Percentiles rank a stretch among this genome's conserved stretches.
Evolutionary conservation across 768 basidiomycete species (phyloP).

Genomic region (Inosperma sp.): DNA sequence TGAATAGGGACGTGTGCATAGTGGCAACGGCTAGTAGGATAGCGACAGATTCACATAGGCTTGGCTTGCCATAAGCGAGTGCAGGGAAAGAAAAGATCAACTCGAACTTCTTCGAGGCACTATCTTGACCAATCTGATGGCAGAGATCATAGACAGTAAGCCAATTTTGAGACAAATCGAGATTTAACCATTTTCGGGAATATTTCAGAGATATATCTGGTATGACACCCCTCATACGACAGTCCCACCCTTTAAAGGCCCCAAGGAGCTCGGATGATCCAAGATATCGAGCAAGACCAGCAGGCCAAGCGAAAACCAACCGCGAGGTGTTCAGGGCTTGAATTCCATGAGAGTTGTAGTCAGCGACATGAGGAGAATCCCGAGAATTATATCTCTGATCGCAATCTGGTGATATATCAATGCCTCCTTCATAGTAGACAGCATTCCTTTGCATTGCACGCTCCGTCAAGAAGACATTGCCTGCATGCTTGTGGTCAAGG

Average conservation of each 20-base stretch:
- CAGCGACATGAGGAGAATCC: too few species aligned
- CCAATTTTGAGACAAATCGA: conserved; percentile 10
- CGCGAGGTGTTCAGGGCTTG: too few species aligned
- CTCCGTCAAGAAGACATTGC: too few species aligned
- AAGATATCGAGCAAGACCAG: too few species aligned
- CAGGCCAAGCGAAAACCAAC: too few species aligned
- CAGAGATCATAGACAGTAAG: conserved; percentile 16
- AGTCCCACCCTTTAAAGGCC: not conserved
- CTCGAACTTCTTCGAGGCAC: conserved; percentile 7
- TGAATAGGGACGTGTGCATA: conserved; percentile 9
- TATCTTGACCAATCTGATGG: conserved; percentile 2
- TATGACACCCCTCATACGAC: not conserved
- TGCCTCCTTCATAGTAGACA: too few species aligned
- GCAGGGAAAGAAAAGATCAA: conserved; percentile 16
- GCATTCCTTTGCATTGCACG: too few species aligned
- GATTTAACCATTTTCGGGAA: conserved; percentile 11
- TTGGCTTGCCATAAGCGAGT: conserved; percentile 13
- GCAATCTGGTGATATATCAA: too few species aligned
- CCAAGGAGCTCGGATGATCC: too few species aligned
- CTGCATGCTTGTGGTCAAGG: too few species aligned
- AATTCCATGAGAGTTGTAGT: too few species aligned
- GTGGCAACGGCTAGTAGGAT: conserved; percentile 32
- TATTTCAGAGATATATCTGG: not conserved
- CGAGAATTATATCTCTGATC: too few species aligned
- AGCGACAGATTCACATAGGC: conserved; percentile 17